These are phyloP conservation scores for Schizochytrium sp. DNA, from an alignment of 108 stramenopile genomes.

Conservation along the genomic window DNA sequence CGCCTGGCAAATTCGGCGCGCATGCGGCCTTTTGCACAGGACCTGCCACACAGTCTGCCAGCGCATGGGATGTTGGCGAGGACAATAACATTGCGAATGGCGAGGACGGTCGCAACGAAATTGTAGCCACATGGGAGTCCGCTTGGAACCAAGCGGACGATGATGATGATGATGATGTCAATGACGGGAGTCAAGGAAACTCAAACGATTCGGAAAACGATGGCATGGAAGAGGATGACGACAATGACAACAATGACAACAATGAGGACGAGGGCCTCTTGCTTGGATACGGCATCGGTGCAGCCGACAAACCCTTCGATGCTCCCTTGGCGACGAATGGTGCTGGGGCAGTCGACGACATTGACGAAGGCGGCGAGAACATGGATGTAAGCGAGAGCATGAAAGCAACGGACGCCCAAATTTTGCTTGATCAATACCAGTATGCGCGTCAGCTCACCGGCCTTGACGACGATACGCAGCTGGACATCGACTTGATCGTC, in stretches of 20 bases:
- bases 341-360: neutral
- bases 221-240: neutral
- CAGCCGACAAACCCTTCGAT: neutral
- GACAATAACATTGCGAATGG: neutral
- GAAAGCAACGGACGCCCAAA: neutral
- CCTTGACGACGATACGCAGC: neutral
- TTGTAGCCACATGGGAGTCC: neutral
- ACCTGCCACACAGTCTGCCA: neutral
- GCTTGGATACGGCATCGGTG: neutral
- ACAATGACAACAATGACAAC: neutral
- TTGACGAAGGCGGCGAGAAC: neutral
- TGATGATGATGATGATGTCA: neutral
- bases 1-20: neutral
- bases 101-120: neutral
- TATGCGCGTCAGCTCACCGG: neutral
- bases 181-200: neutral
- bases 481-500: neutral
- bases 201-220: neutral
- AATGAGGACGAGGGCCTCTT: neutral
- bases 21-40: conserved; percentile 9
- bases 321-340: too few species aligned
- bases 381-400: neutral
- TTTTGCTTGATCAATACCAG: neutral
- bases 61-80: neutral
- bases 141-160: neutral